Evolutionary conservation across 2,329 filamentous ascomycete species (phyloP), one percentile per base, ranked within the genome.

Genomic region (Pyrenophora tritici-repentis): DNA sequence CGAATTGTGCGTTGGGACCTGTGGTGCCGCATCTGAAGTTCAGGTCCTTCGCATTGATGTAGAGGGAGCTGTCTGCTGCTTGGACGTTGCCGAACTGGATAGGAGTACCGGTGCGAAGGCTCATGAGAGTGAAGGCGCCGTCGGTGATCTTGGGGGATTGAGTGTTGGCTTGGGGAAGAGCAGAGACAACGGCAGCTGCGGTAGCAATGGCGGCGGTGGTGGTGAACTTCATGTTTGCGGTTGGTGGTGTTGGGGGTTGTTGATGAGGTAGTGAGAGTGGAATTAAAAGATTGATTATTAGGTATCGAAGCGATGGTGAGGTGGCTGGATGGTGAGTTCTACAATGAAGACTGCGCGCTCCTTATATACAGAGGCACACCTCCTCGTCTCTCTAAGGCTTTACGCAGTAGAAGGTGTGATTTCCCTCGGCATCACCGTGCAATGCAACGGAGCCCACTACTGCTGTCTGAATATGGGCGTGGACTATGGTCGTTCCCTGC

Each of bases 71-170:
- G 44, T 69, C 53, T 4, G 73, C 64, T 26, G 84, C 84, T 54
- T 76, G 75, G 62, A 82, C 67, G 29, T 47, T 38, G 17, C 69
- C 54, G 55, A 78, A 78, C 59, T 85, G 82, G 18, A 86, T 73
- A 2, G 61, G 66, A 47, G 73, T 79, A 58, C 74, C 79, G 29
- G 81, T 80, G 53, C 76, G 77, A 47, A 84, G 76, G 50, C 80
- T 70, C 63, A 83, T 71, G 49, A 84, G 52, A 56, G 73, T 70
- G 65, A 86, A 86, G 45, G 70, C 67, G 34, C 62, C 53, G 32
- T 66, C 59, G 37, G 59, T 44, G 49, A 61, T 58, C 16, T 63
- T 56, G 40, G 68, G 58, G 42, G 47, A 6, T 16, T 26, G 20
- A 20, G 7, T 9, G 18, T 20, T 20, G 34, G 35, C 2, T 51